phyloP scores from a whole-genome alignment of 1,139 yeast species.

The Hyphopichia burtonii region DNA sequence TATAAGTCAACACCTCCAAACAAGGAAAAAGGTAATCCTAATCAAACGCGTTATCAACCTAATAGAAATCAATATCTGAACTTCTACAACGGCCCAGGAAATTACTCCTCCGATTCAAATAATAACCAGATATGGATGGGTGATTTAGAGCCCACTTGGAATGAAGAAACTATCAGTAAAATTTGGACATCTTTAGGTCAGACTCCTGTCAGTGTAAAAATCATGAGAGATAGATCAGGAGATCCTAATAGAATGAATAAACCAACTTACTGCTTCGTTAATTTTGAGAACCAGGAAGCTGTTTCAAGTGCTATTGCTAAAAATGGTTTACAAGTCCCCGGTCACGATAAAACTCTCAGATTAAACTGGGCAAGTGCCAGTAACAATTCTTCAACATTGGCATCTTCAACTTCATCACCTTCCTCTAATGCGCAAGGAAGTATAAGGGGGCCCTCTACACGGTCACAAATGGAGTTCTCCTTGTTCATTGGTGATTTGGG shows the following conservation, averaged over 20 bases:
- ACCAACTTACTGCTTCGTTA: conserved; percentile 73
- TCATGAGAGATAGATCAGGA: conserved; percentile 34
- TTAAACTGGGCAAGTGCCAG: conserved; percentile 79
- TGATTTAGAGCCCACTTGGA: conserved; percentile 84
- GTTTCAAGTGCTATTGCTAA: conserved; percentile 71
- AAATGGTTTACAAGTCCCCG: conserved; percentile 71
- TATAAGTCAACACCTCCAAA: conserved; percentile 4
- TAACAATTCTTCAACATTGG: conserved; percentile 10
- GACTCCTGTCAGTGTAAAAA: conserved; percentile 34
- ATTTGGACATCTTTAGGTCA: conserved; percentile 59
- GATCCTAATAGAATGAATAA: conserved; percentile 13
- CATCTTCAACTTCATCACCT: not conserved
- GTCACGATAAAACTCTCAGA: conserved; percentile 56
- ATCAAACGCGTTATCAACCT: conserved; percentile 2
- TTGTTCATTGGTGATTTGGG: conserved; percentile 86
- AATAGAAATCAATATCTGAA: conserved; percentile 3
- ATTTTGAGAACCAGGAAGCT: conserved; percentile 62
- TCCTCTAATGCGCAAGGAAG: not conserved
- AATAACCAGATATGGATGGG: conserved; percentile 80
- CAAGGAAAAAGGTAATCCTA: conserved; percentile 5
- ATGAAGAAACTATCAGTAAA: conserved; percentile 62
- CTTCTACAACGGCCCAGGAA: not conserved
- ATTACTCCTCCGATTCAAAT: conserved; percentile 5
- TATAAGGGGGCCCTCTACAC: not conserved
- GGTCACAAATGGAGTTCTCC: conserved; percentile 34